Conservation (phyloP, 371 early-diverging fungal species). For the Zopfochytrium polystomum region DNA sequence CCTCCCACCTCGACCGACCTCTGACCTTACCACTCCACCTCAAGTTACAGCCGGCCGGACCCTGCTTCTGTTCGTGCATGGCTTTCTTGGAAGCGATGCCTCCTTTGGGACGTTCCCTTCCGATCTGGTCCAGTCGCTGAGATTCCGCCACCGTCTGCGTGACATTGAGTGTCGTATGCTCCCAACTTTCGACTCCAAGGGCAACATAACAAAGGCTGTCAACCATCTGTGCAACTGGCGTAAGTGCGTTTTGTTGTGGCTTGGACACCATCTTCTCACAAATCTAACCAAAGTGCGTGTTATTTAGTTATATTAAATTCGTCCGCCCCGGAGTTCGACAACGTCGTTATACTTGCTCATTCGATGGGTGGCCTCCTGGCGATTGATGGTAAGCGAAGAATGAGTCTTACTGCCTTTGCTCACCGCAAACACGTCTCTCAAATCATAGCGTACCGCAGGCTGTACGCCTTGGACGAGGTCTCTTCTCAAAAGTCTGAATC, state of each 20-base stretch:
- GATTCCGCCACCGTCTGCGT: conserved; percentile 8
- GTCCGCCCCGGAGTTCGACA: conserved; percentile 26
- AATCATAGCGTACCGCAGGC: too few species aligned
- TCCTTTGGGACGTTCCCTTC: conserved; percentile 44
- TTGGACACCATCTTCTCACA: conserved; percentile 23
- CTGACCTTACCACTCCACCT: too few species aligned
- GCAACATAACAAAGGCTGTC: conserved; percentile 13
- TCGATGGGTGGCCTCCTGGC: conserved; percentile 47
- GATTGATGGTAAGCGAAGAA: conserved; percentile 29
- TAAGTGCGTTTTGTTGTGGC: conserved; percentile 4
- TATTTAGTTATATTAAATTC: conserved; percentile 32
- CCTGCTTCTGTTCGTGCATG: conserved; percentile 46
- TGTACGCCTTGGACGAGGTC: too few species aligned
- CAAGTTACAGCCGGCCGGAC: conserved; percentile 12
- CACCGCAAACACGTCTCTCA: too few species aligned
- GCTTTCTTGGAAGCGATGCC: conserved; percentile 38
- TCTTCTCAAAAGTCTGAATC: too few species aligned
- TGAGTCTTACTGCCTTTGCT: background rate
- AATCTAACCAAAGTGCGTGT: conserved; percentile 21
- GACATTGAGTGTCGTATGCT: conserved; percentile 32
- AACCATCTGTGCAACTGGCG: conserved; percentile 16
- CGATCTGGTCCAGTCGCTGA: conserved; percentile 30
- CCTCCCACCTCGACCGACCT: too few species aligned
- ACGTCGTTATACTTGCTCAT: conserved; percentile 38
- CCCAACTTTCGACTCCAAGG: conserved; percentile 35